Conservation (phyloP, 2,329 filamentous ascomycete species). For the Epichloe sp. region DNA sequence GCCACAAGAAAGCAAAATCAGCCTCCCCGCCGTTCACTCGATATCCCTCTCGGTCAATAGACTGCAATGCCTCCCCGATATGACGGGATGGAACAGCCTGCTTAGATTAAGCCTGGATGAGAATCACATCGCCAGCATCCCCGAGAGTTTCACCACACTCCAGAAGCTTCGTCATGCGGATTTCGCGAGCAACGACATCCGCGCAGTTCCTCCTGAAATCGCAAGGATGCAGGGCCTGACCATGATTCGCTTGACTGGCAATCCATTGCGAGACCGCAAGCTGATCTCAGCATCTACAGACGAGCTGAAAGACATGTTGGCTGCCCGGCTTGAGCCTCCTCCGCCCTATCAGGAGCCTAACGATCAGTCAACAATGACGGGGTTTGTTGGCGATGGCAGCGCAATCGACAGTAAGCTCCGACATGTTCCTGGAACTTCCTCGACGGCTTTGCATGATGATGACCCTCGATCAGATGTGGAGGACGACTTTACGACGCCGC, state of each 20-base stretch:
- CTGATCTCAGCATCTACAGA: constrained; percentile 69
- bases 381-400: constrained; percentile 17
- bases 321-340: constrained; percentile 50
- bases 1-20: constrained; percentile 31
- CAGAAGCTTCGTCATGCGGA: constrained; percentile 62
- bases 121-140: constrained; percentile 67
- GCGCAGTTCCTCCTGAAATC: constrained; percentile 60
- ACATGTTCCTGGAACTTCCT: neutral
- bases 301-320: constrained; percentile 64
- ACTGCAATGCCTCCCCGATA: constrained; percentile 56
- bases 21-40: constrained; percentile 58
- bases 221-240: constrained; percentile 66
- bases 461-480: constrained; percentile 38
- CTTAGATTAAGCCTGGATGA: constrained; percentile 65
- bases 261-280: constrained; percentile 80
- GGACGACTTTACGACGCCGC: constrained; percentile 42
- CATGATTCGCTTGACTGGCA: constrained; percentile 69
- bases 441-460: constrained; percentile 21
- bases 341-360: constrained; percentile 24
- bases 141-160: constrained; percentile 58
- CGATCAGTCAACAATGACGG: constrained; percentile 10
- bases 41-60: constrained; percentile 73
- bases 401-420: constrained; percentile 15
- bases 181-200: constrained; percentile 75
- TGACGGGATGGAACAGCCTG: constrained; percentile 62